These are phyloP conservation scores for Axilococcus clingmanii DNA, from an alignment of 139 green algal species.

Conservation along the genomic window DNA sequence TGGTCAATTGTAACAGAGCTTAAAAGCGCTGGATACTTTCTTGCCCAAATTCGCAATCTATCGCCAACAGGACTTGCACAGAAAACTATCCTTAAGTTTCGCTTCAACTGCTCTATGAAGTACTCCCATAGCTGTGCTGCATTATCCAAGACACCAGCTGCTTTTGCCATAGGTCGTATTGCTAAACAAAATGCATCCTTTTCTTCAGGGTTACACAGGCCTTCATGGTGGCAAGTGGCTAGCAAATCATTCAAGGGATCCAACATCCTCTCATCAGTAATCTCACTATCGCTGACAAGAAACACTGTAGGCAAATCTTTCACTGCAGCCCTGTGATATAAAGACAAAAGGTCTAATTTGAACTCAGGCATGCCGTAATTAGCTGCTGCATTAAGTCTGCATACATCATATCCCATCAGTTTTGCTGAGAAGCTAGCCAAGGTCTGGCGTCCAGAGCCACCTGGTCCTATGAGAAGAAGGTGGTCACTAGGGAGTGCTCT, in stretches of 20 bases:
- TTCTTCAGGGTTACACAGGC: conserved; percentile 53
- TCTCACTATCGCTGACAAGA: conserved; percentile 74
- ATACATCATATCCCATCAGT: conserved; percentile 49
- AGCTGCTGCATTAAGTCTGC: conserved; percentile 66
- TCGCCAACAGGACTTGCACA: conserved; percentile 87
- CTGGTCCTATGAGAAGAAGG: conserved; percentile 78
- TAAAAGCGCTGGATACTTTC: conserved; percentile 82
- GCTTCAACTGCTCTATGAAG: conserved; percentile 75
- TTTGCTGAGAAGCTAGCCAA: conserved; percentile 15
- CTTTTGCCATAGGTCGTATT: conserved; percentile 81
- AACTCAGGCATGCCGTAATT: conserved; percentile 75
- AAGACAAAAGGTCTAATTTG: conserved; percentile 62
- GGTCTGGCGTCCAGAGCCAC: conserved; percentile 42
- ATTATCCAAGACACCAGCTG: conserved; percentile 67
- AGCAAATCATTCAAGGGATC: conserved; percentile 90
- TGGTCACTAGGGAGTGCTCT: conserved; percentile 69
- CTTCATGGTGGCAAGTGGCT: conserved; percentile 64
- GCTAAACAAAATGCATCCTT: conserved; percentile 10
- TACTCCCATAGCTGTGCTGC: conserved; percentile 77
- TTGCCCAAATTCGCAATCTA: conserved; percentile 74
- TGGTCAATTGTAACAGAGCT: conserved; percentile 72
- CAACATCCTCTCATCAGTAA: conserved; percentile 81
- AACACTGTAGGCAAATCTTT: conserved; percentile 66
- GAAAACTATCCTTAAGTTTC: conserved; percentile 78
- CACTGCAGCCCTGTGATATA: conserved; percentile 65